Conservation (phyloP, 352 stramenopile species). For the Elongisporangium senticosum region DNA sequence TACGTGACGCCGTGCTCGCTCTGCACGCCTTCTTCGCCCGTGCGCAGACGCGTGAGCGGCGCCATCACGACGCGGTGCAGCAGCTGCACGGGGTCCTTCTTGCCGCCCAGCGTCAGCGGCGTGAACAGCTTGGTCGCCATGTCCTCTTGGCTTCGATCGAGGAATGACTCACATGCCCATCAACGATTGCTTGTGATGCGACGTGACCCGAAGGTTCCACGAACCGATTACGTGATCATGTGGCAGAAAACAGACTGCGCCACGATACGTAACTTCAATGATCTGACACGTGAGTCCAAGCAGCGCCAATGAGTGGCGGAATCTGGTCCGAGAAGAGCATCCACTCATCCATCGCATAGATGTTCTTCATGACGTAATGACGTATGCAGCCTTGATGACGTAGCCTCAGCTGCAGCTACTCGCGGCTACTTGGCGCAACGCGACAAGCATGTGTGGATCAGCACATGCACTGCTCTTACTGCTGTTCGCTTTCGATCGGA, state of each 20-base stretch:
- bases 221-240: background rate
- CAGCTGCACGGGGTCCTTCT: constrained; percentile 40
- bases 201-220: background rate
- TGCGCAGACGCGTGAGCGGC: constrained; percentile 44
- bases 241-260: too few relatives aligned
- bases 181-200: too few relatives aligned
- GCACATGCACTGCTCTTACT: too few relatives aligned
- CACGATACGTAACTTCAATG: background rate
- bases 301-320: background rate
- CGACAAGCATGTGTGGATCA: too few relatives aligned
- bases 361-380: background rate
- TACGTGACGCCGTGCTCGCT: constrained; percentile 40
- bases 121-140: constrained; percentile 47
- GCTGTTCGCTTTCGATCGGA: too few relatives aligned
- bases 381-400: background rate
- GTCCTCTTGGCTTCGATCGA: background rate
- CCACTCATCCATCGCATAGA: background rate
- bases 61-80: constrained; percentile 68
- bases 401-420: background rate
- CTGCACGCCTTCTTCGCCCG: constrained; percentile 33
- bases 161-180: background rate
- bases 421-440: too few relatives aligned
- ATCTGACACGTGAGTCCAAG: background rate
- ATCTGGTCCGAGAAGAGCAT: background rate
- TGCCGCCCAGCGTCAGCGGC: constrained; percentile 48